Conservation (phyloP, 2,329 filamentous ascomycete species). For the Talaromyces amestolkiae region DNA sequence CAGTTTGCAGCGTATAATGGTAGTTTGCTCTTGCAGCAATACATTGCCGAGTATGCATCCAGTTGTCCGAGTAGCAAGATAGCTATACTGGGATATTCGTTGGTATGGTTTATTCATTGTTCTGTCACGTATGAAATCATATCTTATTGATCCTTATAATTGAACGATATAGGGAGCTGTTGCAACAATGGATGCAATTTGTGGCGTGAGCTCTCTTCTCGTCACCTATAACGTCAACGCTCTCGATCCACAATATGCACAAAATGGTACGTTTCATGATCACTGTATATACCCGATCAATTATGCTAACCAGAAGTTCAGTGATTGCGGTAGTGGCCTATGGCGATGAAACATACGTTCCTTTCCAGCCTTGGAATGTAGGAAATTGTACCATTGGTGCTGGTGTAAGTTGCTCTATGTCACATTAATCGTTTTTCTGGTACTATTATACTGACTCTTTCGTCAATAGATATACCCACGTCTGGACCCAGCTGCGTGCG, state of each 20-base stretch:
- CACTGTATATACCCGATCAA: neutral
- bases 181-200: slow-evolving; percentile 26
- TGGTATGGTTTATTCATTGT: slow-evolving; percentile 3
- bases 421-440: too few species aligned
- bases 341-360: neutral
- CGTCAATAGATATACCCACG: slow-evolving; percentile 11
- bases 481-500: neutral
- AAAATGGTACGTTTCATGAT: neutral
- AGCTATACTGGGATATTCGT: slow-evolving; percentile 25
- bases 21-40: slow-evolving; percentile 25
- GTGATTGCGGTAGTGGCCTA: neutral
- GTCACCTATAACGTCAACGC: slow-evolving; percentile 10
- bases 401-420: neutral
- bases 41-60: slow-evolving; percentile 23
- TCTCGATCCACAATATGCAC: neutral
- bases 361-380: neutral
- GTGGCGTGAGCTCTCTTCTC: slow-evolving; percentile 24
- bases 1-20: slow-evolving; percentile 22
- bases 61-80: slow-evolving; percentile 26
- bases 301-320: neutral
- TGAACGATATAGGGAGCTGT: slow-evolving; percentile 21
- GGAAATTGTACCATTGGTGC: neutral
- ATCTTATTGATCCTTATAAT: neutral
- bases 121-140: neutral
- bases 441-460: neutral